Conservation (phyloP, 768 basidiomycete species). For the Boletus sensibilis region DNA sequence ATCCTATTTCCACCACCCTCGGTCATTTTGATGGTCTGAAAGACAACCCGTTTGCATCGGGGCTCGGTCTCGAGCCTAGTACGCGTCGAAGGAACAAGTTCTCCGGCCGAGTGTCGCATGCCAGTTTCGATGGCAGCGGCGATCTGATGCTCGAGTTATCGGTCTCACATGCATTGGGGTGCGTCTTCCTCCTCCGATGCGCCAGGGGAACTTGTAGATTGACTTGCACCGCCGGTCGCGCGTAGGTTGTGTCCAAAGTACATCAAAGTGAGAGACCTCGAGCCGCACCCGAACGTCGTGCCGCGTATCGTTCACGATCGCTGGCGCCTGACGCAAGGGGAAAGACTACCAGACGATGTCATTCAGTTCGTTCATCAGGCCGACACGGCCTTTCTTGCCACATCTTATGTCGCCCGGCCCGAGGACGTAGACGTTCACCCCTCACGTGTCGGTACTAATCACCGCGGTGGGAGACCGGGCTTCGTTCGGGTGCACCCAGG, state of each 20-base stretch:
- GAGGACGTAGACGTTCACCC: slow-evolving; percentile 44
- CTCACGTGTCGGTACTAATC: slow-evolving; percentile 62
- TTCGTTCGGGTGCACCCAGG: slow-evolving; percentile 58
- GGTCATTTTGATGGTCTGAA: slow-evolving; percentile 8
- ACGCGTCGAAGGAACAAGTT: slow-evolving; percentile 64
- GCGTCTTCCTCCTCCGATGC: slow-evolving; percentile 14
- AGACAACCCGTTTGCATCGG: slow-evolving; percentile 43
- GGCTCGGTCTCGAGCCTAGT: slow-evolving; percentile 57
- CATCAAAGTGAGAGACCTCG: slow-evolving; percentile 51
- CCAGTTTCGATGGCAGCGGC: slow-evolving; percentile 28
- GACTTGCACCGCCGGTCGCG: not conserved
- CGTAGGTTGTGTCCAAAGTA: slow-evolving; percentile 65
- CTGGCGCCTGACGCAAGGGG: slow-evolving; percentile 31
- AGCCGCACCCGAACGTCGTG: slow-evolving; percentile 36
- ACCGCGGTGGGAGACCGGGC: slow-evolving; percentile 61
- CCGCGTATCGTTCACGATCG: slow-evolving; percentile 38
- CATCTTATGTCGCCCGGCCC: slow-evolving; percentile 43
- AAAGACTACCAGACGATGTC: slow-evolving; percentile 49
- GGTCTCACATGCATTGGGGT: slow-evolving; percentile 63
- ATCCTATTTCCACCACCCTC: slow-evolving; percentile 48
- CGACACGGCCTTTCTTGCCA: slow-evolving; percentile 58
- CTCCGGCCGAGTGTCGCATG: slow-evolving; percentile 44
- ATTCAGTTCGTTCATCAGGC: slow-evolving; percentile 46
- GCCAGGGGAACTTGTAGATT: not conserved
- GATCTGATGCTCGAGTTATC: slow-evolving; percentile 38